Evolutionary conservation across 208 protist genomes (phyloP).

Genomic region (Angomonas deanei): DNA sequence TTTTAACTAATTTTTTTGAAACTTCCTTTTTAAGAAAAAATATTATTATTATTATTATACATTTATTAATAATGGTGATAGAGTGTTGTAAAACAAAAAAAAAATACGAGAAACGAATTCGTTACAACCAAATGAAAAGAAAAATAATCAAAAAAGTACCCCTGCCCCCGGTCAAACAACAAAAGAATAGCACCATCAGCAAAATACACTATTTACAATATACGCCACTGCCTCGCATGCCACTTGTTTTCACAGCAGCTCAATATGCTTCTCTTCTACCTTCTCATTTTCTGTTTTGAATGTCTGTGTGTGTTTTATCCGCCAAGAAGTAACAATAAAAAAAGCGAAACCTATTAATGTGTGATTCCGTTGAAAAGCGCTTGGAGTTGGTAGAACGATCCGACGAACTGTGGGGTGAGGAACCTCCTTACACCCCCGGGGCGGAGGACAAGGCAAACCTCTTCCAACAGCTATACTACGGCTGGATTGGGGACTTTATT

Average conservation of each 20-base stretch:
- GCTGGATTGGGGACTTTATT: conserved; percentile 49
- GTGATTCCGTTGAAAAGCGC: background rate
- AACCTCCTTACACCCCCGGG: conserved; percentile 17
- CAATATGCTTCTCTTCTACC: conserved; percentile 10
- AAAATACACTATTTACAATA: too few relatives aligned
- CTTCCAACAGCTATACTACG: conserved; percentile 46
- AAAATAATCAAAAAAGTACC: background rate
- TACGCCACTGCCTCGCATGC: too few relatives aligned
- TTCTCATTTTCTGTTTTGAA: conserved; percentile 11
- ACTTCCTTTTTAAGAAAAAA: background rate
- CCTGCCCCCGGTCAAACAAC: background rate
- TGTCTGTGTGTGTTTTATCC: too few relatives aligned
- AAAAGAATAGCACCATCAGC: too few relatives aligned
- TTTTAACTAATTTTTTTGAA: background rate
- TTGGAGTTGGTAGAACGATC: conserved; percentile 7
- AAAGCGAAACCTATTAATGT: too few relatives aligned
- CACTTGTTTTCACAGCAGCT: too few relatives aligned
- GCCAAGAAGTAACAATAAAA: too few relatives aligned
- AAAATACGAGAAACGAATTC: background rate
- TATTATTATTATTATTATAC: background rate
- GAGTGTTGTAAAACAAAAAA: background rate
- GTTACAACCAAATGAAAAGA: background rate
- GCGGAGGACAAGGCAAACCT: conserved; percentile 31
- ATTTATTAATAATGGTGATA: background rate
- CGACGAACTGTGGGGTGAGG: conserved; percentile 23